These are phyloP conservation scores for Aspergillus jensenii DNA, from an alignment of 2,329 filamentous ascomycete genomes.

Conservation along the genomic window DNA sequence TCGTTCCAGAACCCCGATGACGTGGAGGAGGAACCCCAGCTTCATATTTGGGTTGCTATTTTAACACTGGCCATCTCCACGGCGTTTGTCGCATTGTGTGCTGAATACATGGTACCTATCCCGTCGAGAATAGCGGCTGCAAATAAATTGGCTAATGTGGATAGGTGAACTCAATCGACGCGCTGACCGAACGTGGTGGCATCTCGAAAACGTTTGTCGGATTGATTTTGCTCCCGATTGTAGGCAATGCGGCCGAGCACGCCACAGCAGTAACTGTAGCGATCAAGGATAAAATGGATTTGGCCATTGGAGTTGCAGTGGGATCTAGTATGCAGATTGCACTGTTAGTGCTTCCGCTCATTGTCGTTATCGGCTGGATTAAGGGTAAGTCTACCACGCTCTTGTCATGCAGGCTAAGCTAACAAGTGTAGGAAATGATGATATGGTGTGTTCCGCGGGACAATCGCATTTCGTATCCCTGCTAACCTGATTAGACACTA, in stretches of 20 bases:
- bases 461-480: neutral
- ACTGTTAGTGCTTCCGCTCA: slow-evolving; percentile 60
- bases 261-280: slow-evolving; percentile 63
- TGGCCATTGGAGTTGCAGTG: slow-evolving; percentile 66
- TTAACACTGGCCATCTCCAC: slow-evolving; percentile 71
- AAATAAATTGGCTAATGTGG: neutral
- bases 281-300: slow-evolving; percentile 67
- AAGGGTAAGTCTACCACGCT: slow-evolving; percentile 37
- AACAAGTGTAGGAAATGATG: slow-evolving; percentile 44
- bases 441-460: slow-evolving; percentile 51
- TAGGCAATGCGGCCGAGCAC: slow-evolving; percentile 67
- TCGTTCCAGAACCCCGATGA: slow-evolving; percentile 61
- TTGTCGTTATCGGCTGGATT: slow-evolving; percentile 63
- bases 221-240: slow-evolving; percentile 64
- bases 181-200: slow-evolving; percentile 47
- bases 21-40: slow-evolving; percentile 70
- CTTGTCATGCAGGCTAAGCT: neutral
- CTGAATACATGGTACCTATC: slow-evolving; percentile 57
- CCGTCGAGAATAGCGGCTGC: neutral
- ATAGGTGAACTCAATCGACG: slow-evolving; percentile 55
- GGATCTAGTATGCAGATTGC: slow-evolving; percentile 67
- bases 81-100: slow-evolving; percentile 75
- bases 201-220: slow-evolving; percentile 63
- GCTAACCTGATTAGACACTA: slow-evolving; percentile 52
- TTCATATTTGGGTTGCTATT: slow-evolving; percentile 71